Base-by-base conservation (phyloP, 176 grass and related monocot species). In the Carex kokanica region DNA sequence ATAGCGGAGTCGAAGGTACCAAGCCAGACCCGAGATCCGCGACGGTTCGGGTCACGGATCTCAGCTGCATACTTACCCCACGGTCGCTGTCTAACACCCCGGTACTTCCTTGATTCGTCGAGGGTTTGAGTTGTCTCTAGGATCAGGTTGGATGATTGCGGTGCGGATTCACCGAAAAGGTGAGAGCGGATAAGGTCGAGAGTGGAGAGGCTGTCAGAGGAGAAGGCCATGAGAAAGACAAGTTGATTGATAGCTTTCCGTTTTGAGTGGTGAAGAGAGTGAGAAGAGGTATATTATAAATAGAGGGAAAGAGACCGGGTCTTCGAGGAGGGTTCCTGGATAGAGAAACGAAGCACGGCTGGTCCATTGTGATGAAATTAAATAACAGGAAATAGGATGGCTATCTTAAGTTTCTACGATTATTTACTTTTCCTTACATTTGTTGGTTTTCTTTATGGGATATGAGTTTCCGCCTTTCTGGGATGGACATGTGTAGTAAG, bases 71-170 rank as follows among this genome's bases (percentile, higher is more conserved):
- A 64, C 88, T 99, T 99, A 34, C 97, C 93, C 97, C 97, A 99
- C 13, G 93, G 93, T n/a, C 97, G 89, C 88, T 90, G 97, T 80
- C 97, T 64, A 43, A 99, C 97, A 0, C 97, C 97, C 0, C 91
- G 36, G 88, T 93, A 99, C 63, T 82, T 82, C 63, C 80, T 67
- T 0, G 80, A 82, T 54, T 68, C 80, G 3, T 82, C 80, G 2
- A 34, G 6, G 8, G 10, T 65, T 29, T 51, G 80, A 65, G 80
- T 53, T 13, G 73, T 31, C 6, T 54, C 24, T 34, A 55, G 80
- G 5, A 17, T 54, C 23, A 3, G 36, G 51, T 21, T 64, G 58
- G 54, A 2, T 62, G 78, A 14, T 81, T 60, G 40, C n/a, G 17
- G 36, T 5, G 16, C 34, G 38, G 56, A 53, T 27, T 53, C 61